Conservation (phyloP, 2,329 filamentous ascomycete genomes). For the Pseudopyricularia javanii region DNA sequence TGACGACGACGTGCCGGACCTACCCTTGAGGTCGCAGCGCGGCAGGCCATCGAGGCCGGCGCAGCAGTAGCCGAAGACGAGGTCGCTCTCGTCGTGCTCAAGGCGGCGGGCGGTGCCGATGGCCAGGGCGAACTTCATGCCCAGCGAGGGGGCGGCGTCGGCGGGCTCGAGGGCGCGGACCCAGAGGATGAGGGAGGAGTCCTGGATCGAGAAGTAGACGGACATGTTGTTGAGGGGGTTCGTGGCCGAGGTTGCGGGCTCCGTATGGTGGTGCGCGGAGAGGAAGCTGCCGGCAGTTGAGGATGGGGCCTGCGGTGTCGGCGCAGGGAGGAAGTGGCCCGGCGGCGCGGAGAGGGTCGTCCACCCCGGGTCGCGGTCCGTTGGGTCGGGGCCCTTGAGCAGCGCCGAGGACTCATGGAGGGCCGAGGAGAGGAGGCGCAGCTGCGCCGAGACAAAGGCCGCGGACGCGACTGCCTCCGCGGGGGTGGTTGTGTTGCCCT, state of each 20-base stretch:
- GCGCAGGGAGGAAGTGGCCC: conserved; percentile 27
- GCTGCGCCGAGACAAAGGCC: conserved; percentile 39
- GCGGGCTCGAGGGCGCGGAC: conserved; percentile 59
- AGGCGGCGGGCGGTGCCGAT: conserved; percentile 52
- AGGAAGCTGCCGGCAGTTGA: neutral
- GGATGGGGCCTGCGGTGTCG: conserved; percentile 8
- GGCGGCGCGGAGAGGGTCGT: conserved; percentile 28
- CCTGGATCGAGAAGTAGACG: conserved; percentile 58
- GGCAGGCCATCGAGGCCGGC: conserved; percentile 7
- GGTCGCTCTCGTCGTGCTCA: conserved; percentile 70
- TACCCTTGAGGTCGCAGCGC: neutral
- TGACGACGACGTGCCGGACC: neutral
- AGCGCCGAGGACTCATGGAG: conserved; percentile 37
- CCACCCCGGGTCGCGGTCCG: conserved; percentile 28
- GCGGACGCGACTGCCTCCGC: conserved; percentile 32
- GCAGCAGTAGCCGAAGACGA: conserved; percentile 53
- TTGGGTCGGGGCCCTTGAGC: conserved; percentile 39
- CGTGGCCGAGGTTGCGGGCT: neutral
- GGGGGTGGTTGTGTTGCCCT: conserved; percentile 28
- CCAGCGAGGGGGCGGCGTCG: conserved; percentile 46
- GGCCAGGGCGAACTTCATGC: conserved; percentile 57
- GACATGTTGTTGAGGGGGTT: conserved; percentile 36
- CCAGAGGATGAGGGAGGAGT: conserved; percentile 57
- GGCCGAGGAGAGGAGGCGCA: conserved; percentile 42
- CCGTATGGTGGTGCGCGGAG: conserved; percentile 24